Evolutionary conservation across 2,329 filamentous ascomycete genomes (phyloP).

Genomic region (Colletotrichum zoysiae): DNA sequence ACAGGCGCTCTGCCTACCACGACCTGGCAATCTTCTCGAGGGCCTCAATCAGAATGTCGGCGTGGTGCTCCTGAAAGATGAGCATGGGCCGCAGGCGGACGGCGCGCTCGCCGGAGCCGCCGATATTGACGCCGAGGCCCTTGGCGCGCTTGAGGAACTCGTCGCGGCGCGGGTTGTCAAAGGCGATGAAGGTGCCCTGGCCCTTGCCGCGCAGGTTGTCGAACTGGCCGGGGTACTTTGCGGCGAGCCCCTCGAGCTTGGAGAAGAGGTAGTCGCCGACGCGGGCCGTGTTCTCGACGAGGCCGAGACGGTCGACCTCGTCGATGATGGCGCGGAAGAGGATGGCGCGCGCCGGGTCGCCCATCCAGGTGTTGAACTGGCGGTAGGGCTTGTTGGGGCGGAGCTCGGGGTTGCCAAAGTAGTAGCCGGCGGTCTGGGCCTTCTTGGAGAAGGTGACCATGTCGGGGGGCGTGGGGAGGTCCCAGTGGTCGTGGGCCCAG

Average conservation of each 20-base stretch:
- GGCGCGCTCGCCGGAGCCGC: constrained; percentile 80
- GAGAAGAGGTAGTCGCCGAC: constrained; percentile 84
- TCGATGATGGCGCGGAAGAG: constrained; percentile 89
- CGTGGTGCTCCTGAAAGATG: constrained; percentile 92
- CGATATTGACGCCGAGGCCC: constrained; percentile 86
- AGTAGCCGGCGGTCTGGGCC: constrained; percentile 93
- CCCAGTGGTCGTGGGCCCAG: constrained; percentile 98
- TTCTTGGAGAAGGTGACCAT: constrained; percentile 98
- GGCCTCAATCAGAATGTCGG: constrained; percentile 83
- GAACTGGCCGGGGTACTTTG: constrained; percentile 82
- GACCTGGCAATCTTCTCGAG: constrained; percentile 79
- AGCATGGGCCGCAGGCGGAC: constrained; percentile 90
- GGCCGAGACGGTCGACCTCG: constrained; percentile 80
- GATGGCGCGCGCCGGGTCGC: constrained; percentile 86
- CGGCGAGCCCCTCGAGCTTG: constrained; percentile 75
- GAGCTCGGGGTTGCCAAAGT: constrained; percentile 84
- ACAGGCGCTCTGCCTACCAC: constrained; percentile 33
- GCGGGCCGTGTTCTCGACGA: constrained; percentile 83
- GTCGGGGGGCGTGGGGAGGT: constrained; percentile 82
- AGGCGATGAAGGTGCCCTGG: constrained; percentile 92
- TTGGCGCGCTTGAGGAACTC: constrained; percentile 85
- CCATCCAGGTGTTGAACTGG: constrained; percentile 99
- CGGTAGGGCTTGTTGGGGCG: constrained; percentile 93
- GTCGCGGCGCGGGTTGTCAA: constrained; percentile 85
- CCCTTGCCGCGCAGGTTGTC: constrained; percentile 88